Base-by-base conservation (phyloP, 495 filamentous ascomycete genomes). In the Xylaria bambusicola region DNA sequence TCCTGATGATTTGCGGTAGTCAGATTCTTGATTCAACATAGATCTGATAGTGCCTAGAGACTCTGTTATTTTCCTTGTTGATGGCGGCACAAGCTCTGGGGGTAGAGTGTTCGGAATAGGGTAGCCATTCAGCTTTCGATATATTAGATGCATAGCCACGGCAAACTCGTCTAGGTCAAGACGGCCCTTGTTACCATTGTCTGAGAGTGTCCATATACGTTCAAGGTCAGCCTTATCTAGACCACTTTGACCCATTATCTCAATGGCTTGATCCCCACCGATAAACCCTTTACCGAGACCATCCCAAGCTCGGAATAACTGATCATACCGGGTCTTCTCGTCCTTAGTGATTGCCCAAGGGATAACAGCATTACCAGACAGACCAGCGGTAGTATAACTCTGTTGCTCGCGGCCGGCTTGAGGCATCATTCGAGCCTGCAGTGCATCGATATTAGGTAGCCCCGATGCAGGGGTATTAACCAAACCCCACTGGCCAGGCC, bases 301-400 rank as follows among this genome's bases (percentile, higher is more conserved):
- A 80, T 99, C 95, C 95, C 95, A 98, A 9, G 92, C 92, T 46
- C 89, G 88, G 80, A 99, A 99, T 13, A 98, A 80, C 59, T 92
- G 85, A 76, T 99, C 95, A 62, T 98, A 99, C 52, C 94, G 88
- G 56, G 90, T 93, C 79, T 99, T 99, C 74, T 99, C 95, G 62
- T 96, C 91, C 73, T 99, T 99, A 7, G 95, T 99, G 53, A 99
- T 93, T 23, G 95, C 94, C 94, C 93, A 99, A 2, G 95, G 93
- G 67, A 99, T 92, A 6, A 87, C 90, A 7, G 95, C 95, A 77
- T 95, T 98, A 48, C 95, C 95, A 29, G 89, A 88, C 24, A 99
- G 79, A 7, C 93, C 92, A 56, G 84, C 79, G 13, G 92, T 93
- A n/a, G 88, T 93, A 65, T 91, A 98, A 55, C 64, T 73, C 6